Evolutionary conservation across 805 yeast genomes (phyloP).

Genomic region (Kregervanrija pseudodelftensis): DNA sequence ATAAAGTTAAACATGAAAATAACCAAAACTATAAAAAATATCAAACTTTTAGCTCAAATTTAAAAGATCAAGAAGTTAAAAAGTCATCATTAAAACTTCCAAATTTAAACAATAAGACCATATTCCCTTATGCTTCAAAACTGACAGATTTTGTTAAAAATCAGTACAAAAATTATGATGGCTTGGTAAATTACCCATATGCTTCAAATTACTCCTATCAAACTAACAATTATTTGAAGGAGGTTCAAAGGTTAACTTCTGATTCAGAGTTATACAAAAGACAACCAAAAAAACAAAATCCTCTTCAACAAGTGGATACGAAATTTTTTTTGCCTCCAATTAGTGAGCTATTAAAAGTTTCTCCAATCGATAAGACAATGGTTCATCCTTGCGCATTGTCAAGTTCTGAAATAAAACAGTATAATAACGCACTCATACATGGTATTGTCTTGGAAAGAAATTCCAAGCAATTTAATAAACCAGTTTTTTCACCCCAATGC

Average conservation of each 20-base stretch:
- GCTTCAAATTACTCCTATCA: constrained; percentile 46
- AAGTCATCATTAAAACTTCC: constrained; percentile 1
- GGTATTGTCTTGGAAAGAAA: constrained; percentile 7
- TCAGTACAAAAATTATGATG: constrained; percentile 18
- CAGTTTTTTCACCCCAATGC: not conserved
- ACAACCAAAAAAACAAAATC: constrained; percentile 16
- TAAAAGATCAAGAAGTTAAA: constrained; percentile 6
- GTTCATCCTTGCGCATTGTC: constrained; percentile 15
- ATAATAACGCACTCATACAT: constrained; percentile 2
- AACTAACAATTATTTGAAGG: constrained; percentile 40
- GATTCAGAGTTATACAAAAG: constrained; percentile 36
- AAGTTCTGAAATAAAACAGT: constrained; percentile 4
- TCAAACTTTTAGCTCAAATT: constrained; percentile 27
- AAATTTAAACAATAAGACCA: not conserved
- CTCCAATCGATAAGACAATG: constrained; percentile 13
- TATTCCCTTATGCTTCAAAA: constrained; percentile 13
- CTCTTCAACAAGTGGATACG: constrained; percentile 4
- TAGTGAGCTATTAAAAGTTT: constrained; percentile 9
- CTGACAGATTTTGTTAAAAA: constrained; percentile 19
- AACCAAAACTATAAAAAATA: constrained; percentile 32
- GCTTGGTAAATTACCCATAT: constrained; percentile 40
- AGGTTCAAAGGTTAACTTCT: constrained; percentile 42
- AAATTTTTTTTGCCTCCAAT: constrained; percentile 19
- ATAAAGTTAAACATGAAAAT: constrained; percentile 35
- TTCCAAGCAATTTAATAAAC: constrained; percentile 4